Evolutionary conservation across 768 basidiomycete genomes (phyloP).

Genomic region (Panellus pusillus): DNA sequence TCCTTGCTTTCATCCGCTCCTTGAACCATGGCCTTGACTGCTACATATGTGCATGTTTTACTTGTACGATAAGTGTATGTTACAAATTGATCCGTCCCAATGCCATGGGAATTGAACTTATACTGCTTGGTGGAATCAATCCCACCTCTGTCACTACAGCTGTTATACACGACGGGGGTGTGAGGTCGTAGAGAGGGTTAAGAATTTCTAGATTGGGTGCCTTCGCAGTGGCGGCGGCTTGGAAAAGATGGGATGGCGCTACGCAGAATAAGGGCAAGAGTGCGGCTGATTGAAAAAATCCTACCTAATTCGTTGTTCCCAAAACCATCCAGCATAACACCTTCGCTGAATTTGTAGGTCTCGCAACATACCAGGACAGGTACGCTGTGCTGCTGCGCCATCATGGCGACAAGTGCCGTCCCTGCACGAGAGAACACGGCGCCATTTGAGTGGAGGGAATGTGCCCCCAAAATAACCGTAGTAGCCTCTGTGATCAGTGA

Average conservation of each 20-base stretch:
- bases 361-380: conserved; percentile 97
- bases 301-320: conserved; percentile 94
- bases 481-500: conserved; percentile 80
- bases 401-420: conserved; percentile 95
- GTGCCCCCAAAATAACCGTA: conserved; percentile 87
- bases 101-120: conserved; percentile 79
- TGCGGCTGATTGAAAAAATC: conserved; percentile 18
- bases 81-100: conserved; percentile 52
- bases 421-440: conserved; percentile 92
- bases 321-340: conserved; percentile 89
- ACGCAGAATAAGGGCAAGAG: neutral
- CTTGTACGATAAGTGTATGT: neutral
- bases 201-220: conserved; percentile 68
- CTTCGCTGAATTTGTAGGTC: conserved; percentile 97
- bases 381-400: conserved; percentile 84
- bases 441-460: conserved; percentile 93
- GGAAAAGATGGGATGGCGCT: conserved; percentile 41
- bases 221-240: conserved; percentile 28
- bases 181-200: conserved; percentile 91
- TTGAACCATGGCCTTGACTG: neutral
- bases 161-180: conserved; percentile 88
- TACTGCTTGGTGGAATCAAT: conserved; percentile 89
- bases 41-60: no score
- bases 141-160: conserved; percentile 98
- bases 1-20: no score